Base-by-base conservation (phyloP, 176 grass and related monocot genomes). In the Oryza australiensis region DNA sequence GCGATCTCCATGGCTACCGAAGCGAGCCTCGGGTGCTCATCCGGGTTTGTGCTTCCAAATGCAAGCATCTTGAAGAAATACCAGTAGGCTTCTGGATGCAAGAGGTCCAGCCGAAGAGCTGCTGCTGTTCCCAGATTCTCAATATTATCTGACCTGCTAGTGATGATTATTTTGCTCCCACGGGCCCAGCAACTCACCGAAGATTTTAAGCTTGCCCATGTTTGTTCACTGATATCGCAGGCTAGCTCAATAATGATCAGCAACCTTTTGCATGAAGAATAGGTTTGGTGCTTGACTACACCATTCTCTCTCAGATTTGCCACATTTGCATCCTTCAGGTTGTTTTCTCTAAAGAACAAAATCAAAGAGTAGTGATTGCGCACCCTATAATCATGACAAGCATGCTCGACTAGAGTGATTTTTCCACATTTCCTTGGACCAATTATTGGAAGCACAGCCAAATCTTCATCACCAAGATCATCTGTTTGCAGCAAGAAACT, bases 91-190 rank as follows among this genome's bases (percentile, higher is more conserved):
- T 88, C 81, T 41, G 29, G 49, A 9, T 16, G 46, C 64, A 75
- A 24, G n/a, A 38, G 65, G 5, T 26, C 40, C 22, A 85, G 14
- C 5, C 38, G 3, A 23, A 81, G 37, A 5, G 75, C 29, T 57
- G 74, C 30, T 18, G 63, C 16, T 57, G 75, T 80, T 62, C 70
- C 69, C 0, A 89, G 28, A 1, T 13, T 40, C 26, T 64, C 40
- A 29, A 60, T 68, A 9, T 8, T 4, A 0, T 7, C 62, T 30
- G 35, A 33, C 12, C 14, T 0, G 4, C 18, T 55, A 26, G 32
- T 75, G 16, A 81, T 45, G 68, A 85, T 78, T 7, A 85, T 24
- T 57, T 69, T 85, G 28, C n/a, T 84, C 57, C 43, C 73, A 65
- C 18, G 18, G 55, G 10, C 23, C 23, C 2, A 42, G 37, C 23